phyloP scores from a whole-genome alignment of 352 stramenopile species.

The Phytophthora palmivora region DNA sequence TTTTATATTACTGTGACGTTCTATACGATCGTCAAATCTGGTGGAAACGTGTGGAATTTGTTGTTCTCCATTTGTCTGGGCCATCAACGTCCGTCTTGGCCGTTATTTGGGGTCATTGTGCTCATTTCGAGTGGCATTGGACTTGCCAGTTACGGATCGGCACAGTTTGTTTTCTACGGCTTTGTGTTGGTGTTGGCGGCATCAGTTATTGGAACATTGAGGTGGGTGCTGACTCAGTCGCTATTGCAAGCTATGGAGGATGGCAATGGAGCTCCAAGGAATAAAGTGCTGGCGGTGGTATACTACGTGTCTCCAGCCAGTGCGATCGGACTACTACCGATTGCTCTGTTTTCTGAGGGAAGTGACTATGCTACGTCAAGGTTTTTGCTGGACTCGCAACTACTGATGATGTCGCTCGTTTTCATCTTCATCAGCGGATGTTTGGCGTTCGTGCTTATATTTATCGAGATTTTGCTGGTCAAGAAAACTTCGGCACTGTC shows the following conservation, averaged over 20 bases:
- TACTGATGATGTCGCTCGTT: slow-evolving; percentile 58
- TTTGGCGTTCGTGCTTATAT: slow-evolving; percentile 81
- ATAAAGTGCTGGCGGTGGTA: slow-evolving; percentile 81
- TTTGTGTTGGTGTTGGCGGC: slow-evolving; percentile 77
- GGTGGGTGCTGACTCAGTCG: slow-evolving; percentile 88
- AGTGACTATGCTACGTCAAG: slow-evolving; percentile 56
- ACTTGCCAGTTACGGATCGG: slow-evolving; percentile 77
- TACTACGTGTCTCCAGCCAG: slow-evolving; percentile 86
- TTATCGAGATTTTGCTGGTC: slow-evolving; percentile 83
- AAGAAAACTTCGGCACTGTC: slow-evolving; percentile 87
- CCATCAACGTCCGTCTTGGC: slow-evolving; percentile 67
- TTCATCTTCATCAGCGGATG: slow-evolving; percentile 78
- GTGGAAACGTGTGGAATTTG: slow-evolving; percentile 84
- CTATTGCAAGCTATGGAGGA: slow-evolving; percentile 73
- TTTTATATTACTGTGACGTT: slow-evolving; percentile 90
- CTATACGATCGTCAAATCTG: slow-evolving; percentile 87
- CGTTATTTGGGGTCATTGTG: slow-evolving; percentile 62
- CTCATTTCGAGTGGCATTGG: slow-evolving; percentile 77
- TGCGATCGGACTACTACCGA: slow-evolving; percentile 71
- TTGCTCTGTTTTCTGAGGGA: slow-evolving; percentile 66
- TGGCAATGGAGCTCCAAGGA: slow-evolving; percentile 33
- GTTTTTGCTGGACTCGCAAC: slow-evolving; percentile 56
- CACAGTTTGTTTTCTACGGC: slow-evolving; percentile 76
- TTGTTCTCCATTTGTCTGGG: slow-evolving; percentile 83
- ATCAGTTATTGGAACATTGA: slow-evolving; percentile 74